Percentiles rank a stretch among this genome's conserved stretches.
Conservation (phyloP, 148 eudicot species). For the Camellia granthamiana region DNA sequence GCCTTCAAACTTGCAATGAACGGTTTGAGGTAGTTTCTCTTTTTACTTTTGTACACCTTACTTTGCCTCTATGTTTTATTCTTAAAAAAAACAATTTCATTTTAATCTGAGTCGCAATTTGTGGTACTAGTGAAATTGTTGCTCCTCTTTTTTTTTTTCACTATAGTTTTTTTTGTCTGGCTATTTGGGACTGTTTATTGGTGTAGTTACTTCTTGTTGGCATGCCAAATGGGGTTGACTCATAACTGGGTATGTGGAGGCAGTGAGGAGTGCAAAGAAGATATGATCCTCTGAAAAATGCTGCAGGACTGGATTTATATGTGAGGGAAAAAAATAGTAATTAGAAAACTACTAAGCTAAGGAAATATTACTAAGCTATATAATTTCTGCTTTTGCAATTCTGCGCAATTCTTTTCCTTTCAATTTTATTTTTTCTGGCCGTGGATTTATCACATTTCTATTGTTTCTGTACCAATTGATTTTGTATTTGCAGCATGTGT, state of each 20-base stretch:
- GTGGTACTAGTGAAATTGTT: slow-evolving; percentile 2
- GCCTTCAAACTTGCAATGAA: slow-evolving; percentile 76
- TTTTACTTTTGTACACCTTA: slow-evolving; percentile 1
- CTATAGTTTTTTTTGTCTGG: background rate
- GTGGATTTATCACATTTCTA: background rate
- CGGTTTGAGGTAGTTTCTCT: slow-evolving; percentile 71
- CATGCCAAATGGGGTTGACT: too few relatives aligned
- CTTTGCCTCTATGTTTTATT: background rate
- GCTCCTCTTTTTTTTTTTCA: background rate
- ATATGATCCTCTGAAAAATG: background rate
- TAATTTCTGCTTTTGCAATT: background rate
- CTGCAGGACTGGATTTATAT: background rate
- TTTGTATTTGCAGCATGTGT: background rate
- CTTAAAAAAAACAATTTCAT: background rate
- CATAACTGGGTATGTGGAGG: slow-evolving; percentile 1
- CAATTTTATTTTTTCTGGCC: background rate
- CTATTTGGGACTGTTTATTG: too few relatives aligned
- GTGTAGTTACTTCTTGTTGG: too few relatives aligned
- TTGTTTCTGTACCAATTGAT: background rate
- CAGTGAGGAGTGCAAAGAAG: background rate
- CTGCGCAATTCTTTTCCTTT: background rate
- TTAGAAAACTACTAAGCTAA: background rate
- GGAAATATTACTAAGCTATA: background rate
- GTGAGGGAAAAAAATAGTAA: background rate
- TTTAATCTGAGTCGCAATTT: background rate